phyloP scores from a whole-genome alignment of 306 rosid genomes.

The Lotus japonicus region DNA sequence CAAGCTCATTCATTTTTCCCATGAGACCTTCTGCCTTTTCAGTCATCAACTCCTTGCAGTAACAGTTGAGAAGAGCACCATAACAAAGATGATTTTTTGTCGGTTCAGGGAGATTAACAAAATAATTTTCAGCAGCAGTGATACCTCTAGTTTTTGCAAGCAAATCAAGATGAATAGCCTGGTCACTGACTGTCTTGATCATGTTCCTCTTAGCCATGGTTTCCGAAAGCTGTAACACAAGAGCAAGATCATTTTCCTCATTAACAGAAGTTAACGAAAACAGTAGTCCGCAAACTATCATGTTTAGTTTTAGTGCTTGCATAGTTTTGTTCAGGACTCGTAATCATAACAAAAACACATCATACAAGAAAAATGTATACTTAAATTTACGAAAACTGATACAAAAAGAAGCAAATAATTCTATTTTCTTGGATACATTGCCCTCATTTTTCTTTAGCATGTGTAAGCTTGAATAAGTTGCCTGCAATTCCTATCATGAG shows the following conservation, averaged over 20 bases:
- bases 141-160: conserved; percentile 68
- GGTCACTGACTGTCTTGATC: conserved; percentile 79
- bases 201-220: conserved; percentile 68
- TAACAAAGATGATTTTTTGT: conserved; percentile 73
- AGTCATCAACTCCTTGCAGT: conserved; percentile 81
- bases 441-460: neutral
- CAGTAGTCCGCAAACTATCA: neutral
- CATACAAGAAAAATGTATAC: neutral
- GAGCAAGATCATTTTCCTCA: neutral
- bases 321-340: neutral
- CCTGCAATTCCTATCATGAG: neutral
- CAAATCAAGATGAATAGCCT: conserved; percentile 82
- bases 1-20: conserved; percentile 86
- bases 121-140: conserved; percentile 69
- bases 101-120: conserved; percentile 67
- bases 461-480: no score
- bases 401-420: neutral
- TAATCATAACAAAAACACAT: neutral
- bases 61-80: conserved; percentile 82
- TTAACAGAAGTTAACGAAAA: neutral
- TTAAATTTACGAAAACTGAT: neutral
- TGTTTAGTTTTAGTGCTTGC: neutral
- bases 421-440: neutral
- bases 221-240: conserved; percentile 58
- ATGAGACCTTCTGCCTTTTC: conserved; percentile 77